A percentile compares a stretch with the other conserved stretches of the same genome.
These are phyloP conservation scores for Mucor circinelloides DNA, from an alignment of 371 early-diverging fungal genomes.

Conservation along the genomic window DNA sequence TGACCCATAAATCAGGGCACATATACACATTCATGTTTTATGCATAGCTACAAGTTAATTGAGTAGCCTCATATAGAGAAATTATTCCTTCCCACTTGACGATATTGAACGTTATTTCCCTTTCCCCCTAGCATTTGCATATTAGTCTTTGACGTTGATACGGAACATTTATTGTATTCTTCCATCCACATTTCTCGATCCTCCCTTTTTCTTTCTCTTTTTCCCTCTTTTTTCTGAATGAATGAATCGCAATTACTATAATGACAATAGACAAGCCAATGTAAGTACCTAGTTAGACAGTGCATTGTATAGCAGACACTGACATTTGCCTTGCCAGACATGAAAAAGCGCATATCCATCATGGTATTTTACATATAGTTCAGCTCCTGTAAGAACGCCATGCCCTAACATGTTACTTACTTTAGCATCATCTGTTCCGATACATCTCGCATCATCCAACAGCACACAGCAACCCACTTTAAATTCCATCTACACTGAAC, in stretches of 20 bases:
- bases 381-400: background rate
- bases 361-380: background rate
- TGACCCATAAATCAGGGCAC: background rate
- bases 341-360: background rate
- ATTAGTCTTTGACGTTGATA: background rate
- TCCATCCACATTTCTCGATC: background rate
- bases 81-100: background rate
- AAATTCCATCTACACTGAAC: constrained; percentile 9
- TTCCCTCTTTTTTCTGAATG: background rate
- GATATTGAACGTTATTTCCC: background rate
- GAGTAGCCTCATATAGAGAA: background rate
- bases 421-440: constrained; percentile 8
- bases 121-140: constrained; percentile 11
- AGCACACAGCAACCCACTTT: background rate
- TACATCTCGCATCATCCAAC: background rate
- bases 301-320: background rate
- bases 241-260: background rate
- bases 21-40: too few relatives aligned
- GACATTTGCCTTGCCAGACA: background rate
- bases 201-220: background rate
- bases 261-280: constrained; percentile 4
- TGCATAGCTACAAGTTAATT: background rate
- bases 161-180: constrained; percentile 13
- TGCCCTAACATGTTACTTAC: background rate
- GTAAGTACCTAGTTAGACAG: background rate